A percentile compares a stretch with the other conserved stretches of the same genome.
Evolutionary conservation across 352 stramenopile genomes (phyloP).

Genomic region (Pythium aristosporum): DNA sequence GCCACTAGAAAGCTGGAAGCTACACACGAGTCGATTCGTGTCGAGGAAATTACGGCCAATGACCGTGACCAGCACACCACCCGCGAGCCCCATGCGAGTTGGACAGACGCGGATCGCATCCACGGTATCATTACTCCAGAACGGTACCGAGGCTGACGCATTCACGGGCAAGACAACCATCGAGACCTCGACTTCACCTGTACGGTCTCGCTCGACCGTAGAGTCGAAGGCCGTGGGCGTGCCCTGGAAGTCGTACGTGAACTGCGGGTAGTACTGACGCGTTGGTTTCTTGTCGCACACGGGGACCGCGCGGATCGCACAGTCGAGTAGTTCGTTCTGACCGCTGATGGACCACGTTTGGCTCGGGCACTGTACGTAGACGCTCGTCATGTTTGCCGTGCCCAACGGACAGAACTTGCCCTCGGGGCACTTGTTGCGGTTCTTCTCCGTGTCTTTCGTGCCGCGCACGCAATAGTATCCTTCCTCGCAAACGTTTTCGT

Average conservation of each 20-base stretch:
- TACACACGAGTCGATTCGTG: slow-evolving; percentile 82
- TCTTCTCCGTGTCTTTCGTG: slow-evolving; percentile 84
- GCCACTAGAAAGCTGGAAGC: slow-evolving; percentile 47
- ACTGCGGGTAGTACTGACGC: slow-evolving; percentile 81
- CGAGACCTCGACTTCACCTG: slow-evolving; percentile 88
- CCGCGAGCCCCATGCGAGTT: slow-evolving; percentile 28
- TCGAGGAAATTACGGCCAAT: slow-evolving; percentile 95
- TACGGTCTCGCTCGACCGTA: slow-evolving; percentile 61
- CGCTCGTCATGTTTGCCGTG: slow-evolving; percentile 78
- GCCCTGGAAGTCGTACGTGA: slow-evolving; percentile 70
- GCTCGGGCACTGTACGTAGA: slow-evolving; percentile 90
- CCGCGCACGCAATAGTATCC: slow-evolving; percentile 92
- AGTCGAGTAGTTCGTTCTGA: slow-evolving; percentile 84
- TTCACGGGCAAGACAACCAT: slow-evolving; percentile 93
- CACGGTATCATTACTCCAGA: slow-evolving; percentile 96
- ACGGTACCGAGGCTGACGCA: slow-evolving; percentile 61
- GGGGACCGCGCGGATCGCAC: slow-evolving; percentile 82
- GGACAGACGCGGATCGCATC: slow-evolving; percentile 91
- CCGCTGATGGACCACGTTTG: slow-evolving; percentile 87
- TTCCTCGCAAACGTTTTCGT: slow-evolving; percentile 73
- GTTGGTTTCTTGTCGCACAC: slow-evolving; percentile 93
- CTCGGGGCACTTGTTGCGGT: slow-evolving; percentile 91
- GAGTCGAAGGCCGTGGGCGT: slow-evolving; percentile 62
- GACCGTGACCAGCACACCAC: slow-evolving; percentile 81
- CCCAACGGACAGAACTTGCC: slow-evolving; percentile 92